phyloP scores from a whole-genome alignment of 1,284 basidiomycete genomes.

The Cutaneotrichosporon sp. region DNA sequence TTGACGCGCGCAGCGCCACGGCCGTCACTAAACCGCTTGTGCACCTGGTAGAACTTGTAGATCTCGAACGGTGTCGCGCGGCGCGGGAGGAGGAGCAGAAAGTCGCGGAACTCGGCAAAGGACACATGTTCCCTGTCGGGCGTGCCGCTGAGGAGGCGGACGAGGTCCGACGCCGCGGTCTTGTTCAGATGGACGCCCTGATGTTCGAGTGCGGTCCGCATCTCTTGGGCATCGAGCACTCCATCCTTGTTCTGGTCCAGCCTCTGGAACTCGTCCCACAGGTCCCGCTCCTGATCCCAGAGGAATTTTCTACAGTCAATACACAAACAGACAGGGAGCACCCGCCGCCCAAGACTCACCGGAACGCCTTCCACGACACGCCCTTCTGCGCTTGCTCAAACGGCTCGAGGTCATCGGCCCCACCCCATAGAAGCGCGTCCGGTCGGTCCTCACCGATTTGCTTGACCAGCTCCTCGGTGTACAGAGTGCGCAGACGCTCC shows the following conservation, averaged over 20 bases:
- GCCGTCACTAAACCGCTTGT: conserved; percentile 69
- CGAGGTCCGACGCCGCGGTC: conserved; percentile 71
- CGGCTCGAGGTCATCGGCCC: conserved; percentile 55
- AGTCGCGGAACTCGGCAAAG: conserved; percentile 86
- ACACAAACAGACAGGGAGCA: not conserved
- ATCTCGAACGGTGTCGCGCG: conserved; percentile 79
- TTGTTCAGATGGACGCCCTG: conserved; percentile 71
- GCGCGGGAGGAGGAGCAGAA: conserved; percentile 79
- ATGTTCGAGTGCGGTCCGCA: conserved; percentile 66
- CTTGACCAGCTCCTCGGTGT: conserved; percentile 72
- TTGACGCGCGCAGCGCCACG: conserved; percentile 73
- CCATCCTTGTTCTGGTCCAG: conserved; percentile 84
- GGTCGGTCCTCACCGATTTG: conserved; percentile 56
- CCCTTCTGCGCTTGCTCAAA: conserved; percentile 39
- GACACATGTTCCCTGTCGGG: conserved; percentile 59
- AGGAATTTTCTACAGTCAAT: conserved; percentile 29
- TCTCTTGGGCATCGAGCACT: conserved; percentile 69
- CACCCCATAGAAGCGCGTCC: conserved; percentile 54
- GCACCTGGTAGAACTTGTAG: conserved; percentile 72
- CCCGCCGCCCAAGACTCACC: conserved; percentile 39
- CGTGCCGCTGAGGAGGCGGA: conserved; percentile 64
- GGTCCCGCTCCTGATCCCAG: conserved; percentile 60
- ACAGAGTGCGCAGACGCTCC: conserved; percentile 65
- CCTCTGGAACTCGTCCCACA: conserved; percentile 86
- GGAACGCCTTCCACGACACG: conserved; percentile 75